Base-by-base conservation (phyloP, 192 early-diverging fungal species). In the Entomortierella chlamydospora region DNA sequence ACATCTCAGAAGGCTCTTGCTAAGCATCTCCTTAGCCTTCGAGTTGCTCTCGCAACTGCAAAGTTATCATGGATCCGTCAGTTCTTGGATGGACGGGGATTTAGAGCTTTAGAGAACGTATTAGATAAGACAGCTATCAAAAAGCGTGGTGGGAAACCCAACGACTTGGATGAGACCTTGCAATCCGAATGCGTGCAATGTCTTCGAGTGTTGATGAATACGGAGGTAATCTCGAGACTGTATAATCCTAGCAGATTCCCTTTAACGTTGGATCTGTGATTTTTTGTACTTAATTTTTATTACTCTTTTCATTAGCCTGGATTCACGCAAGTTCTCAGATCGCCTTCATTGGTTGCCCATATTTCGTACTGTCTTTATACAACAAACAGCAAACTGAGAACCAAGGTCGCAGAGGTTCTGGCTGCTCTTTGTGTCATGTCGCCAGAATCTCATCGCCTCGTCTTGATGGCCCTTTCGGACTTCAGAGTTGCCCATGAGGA, bases 171-270 rank as follows among this genome's bases (percentile, higher is more conserved):
- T 18, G 79, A 86, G 42, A 73, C 72, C 20, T 57, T 86, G 22
- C 81, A 82, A 39, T 81, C 76, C 4, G 85, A 88, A 57, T 88
- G 85, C 52, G 73, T 88, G 11, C 82, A 82, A 22, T 88, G 87
- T 69, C 69, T 88, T 25, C 82, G 82, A 7, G 83, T 81, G 0
- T 37, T 88, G 31, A 55, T 86, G 43, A 88, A 86, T 49, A 86
- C 87, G 7, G 81, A 86, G 61, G 87, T 88, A 83, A 65, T 23
- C 7, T 26, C 13, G 39, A 11, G 33, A 20, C 18, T 45, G 18
- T 42, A 42, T 18, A 23, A 4, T 25, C 1, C 11, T 20, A 20
- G 20, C 12, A 17, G 15, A 4, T 12, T 11, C 15, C 12, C 20
- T 2, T 47, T 1, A 2, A 31, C 12, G 56, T 65, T 45, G 28